Base-by-base conservation (phyloP, 805 yeast species). In the Torulaspora microellipsoides region DNA sequence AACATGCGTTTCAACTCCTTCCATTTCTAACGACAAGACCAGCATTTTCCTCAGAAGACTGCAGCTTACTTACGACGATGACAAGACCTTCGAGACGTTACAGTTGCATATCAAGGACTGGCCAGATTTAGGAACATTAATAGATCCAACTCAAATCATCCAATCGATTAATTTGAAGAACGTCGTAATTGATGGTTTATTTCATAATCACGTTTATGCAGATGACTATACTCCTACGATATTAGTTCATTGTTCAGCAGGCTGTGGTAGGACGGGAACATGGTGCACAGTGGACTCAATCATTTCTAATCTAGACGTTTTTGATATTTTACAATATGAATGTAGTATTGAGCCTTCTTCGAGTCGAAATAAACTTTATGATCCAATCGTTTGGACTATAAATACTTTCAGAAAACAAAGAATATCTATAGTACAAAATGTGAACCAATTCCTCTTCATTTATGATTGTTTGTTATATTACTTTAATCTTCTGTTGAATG, bases 181-280 rank as follows among this genome's bases (percentile, higher is more conserved):
- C 38, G 51, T 70, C 10, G 59, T 79, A 13, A 62, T 73, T 35
- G 51, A 63, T 29, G 46, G 49, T n/a, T 45, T 62, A 17, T 46
- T 42, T 17, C 40, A 44, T 8, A 40, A 34, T 13, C 36, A 50
- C 11, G 39, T 47, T n/a, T 46, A 43, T 34, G 34, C 48, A 7
- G 45, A 53, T 7, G 54, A 35, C 51, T 67, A 59, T n/a, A 60
- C 68, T 1, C 65, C 73, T 0, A 85, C 87, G 15, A 73, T 81
- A 5, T 60, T 88, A 36, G 85, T 85, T 20, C 98, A 91, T 65
- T 91, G 99, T 59, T 87, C 96, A 6, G 98, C 98, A 1, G 99
- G 99, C 0, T 89, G 95, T 59, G 99, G 99, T 14, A 71, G 99
- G 45, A 88, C 98, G 0, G 99, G 99, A 2, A 85, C 96, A 1